A percentile compares a stretch with the other conserved stretches of the same genome.
Conservation (phyloP, 148 eudicot genomes). For the Rhododendron kiyosumense region DNA sequence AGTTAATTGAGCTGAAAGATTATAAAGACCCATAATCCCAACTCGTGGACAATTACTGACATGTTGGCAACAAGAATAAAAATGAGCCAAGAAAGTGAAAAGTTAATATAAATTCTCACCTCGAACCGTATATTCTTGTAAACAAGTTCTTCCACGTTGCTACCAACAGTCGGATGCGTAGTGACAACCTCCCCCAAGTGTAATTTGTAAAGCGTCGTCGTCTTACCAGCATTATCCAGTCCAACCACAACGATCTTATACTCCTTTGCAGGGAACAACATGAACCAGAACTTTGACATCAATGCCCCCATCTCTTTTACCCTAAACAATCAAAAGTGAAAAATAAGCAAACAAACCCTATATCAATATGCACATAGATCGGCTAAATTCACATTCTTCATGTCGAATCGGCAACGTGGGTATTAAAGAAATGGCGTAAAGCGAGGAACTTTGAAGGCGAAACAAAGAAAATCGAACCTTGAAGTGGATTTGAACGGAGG, state of each 20-base stretch:
- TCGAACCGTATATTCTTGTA: constrained; percentile 95
- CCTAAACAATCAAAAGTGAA: constrained; percentile 3
- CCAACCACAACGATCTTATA: constrained; percentile 95
- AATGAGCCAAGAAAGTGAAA: background rate
- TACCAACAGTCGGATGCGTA: constrained; percentile 98
- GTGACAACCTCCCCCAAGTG: constrained; percentile 95
- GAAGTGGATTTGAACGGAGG: background rate
- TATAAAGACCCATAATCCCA: background rate
- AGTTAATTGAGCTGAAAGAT: background rate
- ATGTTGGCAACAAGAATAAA: background rate
- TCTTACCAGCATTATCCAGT: constrained; percentile 95
- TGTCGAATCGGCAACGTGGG: background rate
- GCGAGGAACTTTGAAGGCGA: background rate
- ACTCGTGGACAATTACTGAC: background rate
- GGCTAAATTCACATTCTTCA: background rate
- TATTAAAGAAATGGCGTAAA: background rate
- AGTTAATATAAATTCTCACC: constrained; percentile 24
- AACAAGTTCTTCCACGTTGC: constrained; percentile 96
- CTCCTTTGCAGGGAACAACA: constrained; percentile 96
- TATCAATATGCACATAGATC: background rate
- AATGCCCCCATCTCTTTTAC: constrained; percentile 65
- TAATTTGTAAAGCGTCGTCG: constrained; percentile 92
- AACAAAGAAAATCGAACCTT: background rate
- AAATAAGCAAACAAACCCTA: background rate
- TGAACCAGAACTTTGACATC: constrained; percentile 91